phyloP scores from a whole-genome alignment of 2,329 filamentous ascomycete genomes.

The Magnaporthiopsis incrustans region DNA sequence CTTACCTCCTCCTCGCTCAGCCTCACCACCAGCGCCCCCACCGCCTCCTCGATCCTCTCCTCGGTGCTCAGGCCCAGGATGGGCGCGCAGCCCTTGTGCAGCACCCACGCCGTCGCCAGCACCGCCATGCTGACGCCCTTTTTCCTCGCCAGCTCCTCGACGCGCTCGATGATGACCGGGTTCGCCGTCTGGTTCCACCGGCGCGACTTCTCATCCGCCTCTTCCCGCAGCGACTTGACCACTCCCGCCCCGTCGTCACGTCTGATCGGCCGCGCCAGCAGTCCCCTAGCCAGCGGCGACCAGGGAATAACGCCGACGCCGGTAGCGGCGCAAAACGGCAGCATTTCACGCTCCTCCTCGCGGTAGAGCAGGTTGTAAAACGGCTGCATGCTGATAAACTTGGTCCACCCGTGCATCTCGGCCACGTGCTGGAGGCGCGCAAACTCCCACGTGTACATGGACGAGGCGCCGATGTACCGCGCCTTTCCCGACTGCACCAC shows the following conservation, averaged over 20 bases:
- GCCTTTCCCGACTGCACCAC: slow-evolving; percentile 49
- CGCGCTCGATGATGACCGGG: slow-evolving; percentile 16
- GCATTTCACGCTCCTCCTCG: slow-evolving; percentile 44
- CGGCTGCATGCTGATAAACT: slow-evolving; percentile 53
- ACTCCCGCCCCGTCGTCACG: slow-evolving; percentile 10
- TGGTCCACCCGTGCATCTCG: slow-evolving; percentile 44
- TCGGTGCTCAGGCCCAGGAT: slow-evolving; percentile 47
- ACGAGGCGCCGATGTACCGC: slow-evolving; percentile 31
- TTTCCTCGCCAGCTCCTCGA: slow-evolving; percentile 23
- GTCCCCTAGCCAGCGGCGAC: slow-evolving; percentile 24
- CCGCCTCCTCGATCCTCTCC: slow-evolving; percentile 46
- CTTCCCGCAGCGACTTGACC: slow-evolving; percentile 12
- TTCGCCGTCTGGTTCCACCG: slow-evolving; percentile 36
- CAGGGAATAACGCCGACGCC: slow-evolving; percentile 28
- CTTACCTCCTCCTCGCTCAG: slow-evolving; percentile 44
- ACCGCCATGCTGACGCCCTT: slow-evolving; percentile 50
- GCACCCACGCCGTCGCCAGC: slow-evolving; percentile 49
- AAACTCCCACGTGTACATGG: slow-evolving; percentile 21
- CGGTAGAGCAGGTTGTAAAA: slow-evolving; percentile 51
- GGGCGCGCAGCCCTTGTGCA: slow-evolving; percentile 38
- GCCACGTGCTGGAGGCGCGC: slow-evolving; percentile 26
- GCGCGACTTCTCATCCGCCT: slow-evolving; percentile 26
- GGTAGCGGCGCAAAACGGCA: slow-evolving; percentile 26
- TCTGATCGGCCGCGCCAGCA: slow-evolving; percentile 19
- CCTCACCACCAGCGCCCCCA: slow-evolving; percentile 30